Base-by-base conservation (phyloP, 2,329 filamentous ascomycete species). In the Pleomassaria siparia region DNA sequence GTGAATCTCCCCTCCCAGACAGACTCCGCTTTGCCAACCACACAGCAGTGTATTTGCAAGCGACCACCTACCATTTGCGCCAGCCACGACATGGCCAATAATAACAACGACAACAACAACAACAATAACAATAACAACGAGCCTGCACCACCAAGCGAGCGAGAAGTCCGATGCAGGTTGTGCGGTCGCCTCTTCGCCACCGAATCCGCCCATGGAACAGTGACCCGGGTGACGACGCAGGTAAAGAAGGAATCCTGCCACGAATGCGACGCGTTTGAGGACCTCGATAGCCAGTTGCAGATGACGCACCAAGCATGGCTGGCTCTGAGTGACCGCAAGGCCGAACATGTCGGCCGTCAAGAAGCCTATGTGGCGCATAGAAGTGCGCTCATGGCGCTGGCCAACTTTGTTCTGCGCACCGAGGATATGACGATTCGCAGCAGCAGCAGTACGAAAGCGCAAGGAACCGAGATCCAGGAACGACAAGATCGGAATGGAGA, bases 401-500 rank as follows among this genome's bases (percentile, higher is more conserved):
- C 59, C 13, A 69, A 69, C 37, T 63, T 60, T 39, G 35, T 67
- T 25, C 49, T 64, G 18, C 39, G 40, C 15, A 49, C 62, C 10
- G 59, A 66, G 44, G 35, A 29, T 28, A 12, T 36, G 36, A 39
- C n/a, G n/a, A n/a, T n/a, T n/a, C n/a, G n/a, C n/a, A n/a, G n/a
- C n/a, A n/a, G n/a, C 21, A 35, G 32, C 3, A 44, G 32, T 37
- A 21, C 11, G 42, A 37, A 9, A 44, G 35, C 40, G 22, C 9
- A 32, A 50, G 20, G 33, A 22, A 40, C 24, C 21, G n/a, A n/a
- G n/a, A n/a, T n/a, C n/a, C 32, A 41, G 28, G 26, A 44, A 24
- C 4, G 9, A 11, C 22, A 21, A 32, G 29, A 41, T n/a, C 26
- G 50, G 25, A 36, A 48, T 12, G 12, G 40, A n/a, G n/a, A 32